Conservation (phyloP, 306 rosid genomes). For the Vigna unguiculata region DNA sequence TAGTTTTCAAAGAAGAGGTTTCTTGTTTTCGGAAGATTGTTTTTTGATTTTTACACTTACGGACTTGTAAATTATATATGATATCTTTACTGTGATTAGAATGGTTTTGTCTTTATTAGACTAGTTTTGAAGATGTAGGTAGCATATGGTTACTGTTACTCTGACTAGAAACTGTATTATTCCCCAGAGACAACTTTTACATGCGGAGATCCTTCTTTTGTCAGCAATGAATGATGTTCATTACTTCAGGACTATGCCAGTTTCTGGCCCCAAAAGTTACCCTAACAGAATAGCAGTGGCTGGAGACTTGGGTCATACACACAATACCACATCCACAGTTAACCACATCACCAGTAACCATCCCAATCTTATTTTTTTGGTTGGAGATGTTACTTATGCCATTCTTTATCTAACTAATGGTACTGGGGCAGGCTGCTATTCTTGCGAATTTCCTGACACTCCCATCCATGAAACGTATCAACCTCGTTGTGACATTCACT, state of each 20-base stretch:
- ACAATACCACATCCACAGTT: conserved; percentile 84
- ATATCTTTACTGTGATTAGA: conserved; percentile 34
- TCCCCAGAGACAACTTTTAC: no score
- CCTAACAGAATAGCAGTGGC: conserved; percentile 84
- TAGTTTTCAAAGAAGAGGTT: conserved; percentile 47
- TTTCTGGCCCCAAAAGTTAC: conserved; percentile 75
- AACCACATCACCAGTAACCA: conserved; percentile 70
- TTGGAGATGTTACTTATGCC: conserved; percentile 81
- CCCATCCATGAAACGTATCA: conserved; percentile 88
- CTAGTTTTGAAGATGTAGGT: conserved; percentile 41
- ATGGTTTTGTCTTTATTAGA: conserved; percentile 37
- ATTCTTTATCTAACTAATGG: conserved; percentile 83
- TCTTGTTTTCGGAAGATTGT: conserved; percentile 34
- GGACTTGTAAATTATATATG: conserved; percentile 45
- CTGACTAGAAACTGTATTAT: conserved; percentile 36
- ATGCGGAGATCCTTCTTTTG: conserved; percentile 82
- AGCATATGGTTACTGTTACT: conserved; percentile 25
- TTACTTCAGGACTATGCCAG: conserved; percentile 88
- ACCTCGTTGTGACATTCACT: conserved; percentile 80
- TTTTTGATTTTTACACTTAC: conserved; percentile 12
- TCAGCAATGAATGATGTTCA: conserved; percentile 71
- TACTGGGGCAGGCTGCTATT: conserved; percentile 74
- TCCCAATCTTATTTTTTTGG: conserved; percentile 79
- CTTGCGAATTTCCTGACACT: conserved; percentile 76
- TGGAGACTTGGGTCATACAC: conserved; percentile 90